phyloP scores from a whole-genome alignment of 2,329 filamentous ascomycete genomes.

The Colletotrichum coccodes region DNA sequence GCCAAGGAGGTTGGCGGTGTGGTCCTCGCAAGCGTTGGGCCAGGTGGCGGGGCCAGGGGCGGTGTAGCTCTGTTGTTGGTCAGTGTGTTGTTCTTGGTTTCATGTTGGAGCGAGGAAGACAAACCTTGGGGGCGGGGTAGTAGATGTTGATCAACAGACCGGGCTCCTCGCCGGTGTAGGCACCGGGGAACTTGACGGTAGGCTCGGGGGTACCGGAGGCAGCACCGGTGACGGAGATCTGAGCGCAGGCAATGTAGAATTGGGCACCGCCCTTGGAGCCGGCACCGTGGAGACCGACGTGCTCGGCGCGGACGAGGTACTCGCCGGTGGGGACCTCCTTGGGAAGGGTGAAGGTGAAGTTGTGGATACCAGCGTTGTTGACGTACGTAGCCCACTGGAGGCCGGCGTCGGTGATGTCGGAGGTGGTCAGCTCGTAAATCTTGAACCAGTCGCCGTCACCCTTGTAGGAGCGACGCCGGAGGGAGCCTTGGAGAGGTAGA shows the following conservation, averaged over 20 bases:
- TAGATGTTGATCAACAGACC: conserved; percentile 47
- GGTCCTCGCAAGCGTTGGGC: conserved; percentile 47
- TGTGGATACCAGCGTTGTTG: conserved; percentile 42
- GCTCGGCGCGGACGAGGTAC: conserved; percentile 49
- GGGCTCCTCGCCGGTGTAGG: conserved; percentile 44
- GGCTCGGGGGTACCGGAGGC: conserved; percentile 43
- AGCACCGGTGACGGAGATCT: conserved; percentile 45
- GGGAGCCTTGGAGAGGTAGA: conserved; percentile 49
- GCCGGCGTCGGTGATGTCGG: conserved; percentile 40
- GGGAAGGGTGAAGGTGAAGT: conserved; percentile 53
- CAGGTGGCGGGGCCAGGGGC: conserved; percentile 45
- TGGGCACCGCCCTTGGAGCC: conserved; percentile 45
- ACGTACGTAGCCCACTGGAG: conserved; percentile 45
- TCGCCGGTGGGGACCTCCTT: conserved; percentile 46
- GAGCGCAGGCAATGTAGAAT: conserved; percentile 50
- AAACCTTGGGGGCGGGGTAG: conserved; percentile 46
- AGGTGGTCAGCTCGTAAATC: conserved; percentile 45
- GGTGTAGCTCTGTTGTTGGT: conserved; percentile 44
- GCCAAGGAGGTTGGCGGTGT: conserved; percentile 48
- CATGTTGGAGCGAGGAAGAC: too few species aligned
- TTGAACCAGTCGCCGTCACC: conserved; percentile 50
- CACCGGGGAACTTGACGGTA: conserved; percentile 45
- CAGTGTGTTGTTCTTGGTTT: too few species aligned
- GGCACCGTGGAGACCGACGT: conserved; percentile 47
- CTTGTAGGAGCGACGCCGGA: conserved; percentile 40